These are phyloP conservation scores for Triticum monococcum DNA, from an alignment of 176 grass and related monocot species.

Conservation along the genomic window DNA sequence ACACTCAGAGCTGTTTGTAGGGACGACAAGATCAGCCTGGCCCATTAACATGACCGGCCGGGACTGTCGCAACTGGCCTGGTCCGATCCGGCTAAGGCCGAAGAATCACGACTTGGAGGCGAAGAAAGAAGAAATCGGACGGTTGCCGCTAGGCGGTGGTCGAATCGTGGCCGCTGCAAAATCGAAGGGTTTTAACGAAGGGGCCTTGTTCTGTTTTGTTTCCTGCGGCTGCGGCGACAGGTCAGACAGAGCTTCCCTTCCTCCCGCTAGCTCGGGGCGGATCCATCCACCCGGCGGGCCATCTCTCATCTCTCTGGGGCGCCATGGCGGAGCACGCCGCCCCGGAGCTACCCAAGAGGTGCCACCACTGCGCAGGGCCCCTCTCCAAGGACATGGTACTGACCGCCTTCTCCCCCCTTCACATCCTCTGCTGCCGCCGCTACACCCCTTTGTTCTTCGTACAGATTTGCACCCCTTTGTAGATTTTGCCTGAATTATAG, in stretches of 20 bases:
- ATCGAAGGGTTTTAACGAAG: constrained; percentile 15
- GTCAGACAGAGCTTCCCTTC: neutral
- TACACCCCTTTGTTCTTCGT: too few species aligned
- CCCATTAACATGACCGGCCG: neutral
- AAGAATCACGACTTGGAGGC: neutral
- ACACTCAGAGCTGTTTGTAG: too few species aligned
- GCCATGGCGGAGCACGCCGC: constrained; percentile 28
- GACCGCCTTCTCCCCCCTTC: neutral
- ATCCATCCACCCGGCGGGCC: neutral
- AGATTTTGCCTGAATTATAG: neutral
- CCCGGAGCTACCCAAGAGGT: constrained; percentile 36
- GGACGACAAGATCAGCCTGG: neutral
- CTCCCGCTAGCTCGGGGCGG: constrained; percentile 2
- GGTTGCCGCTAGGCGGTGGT: neutral
- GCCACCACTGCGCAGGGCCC: constrained; percentile 63
- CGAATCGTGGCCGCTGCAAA: constrained; percentile 7
- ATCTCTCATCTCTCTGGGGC: neutral
- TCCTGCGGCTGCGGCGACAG: constrained; percentile 1
- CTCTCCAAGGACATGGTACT: constrained; percentile 91
- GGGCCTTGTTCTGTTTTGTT: neutral
- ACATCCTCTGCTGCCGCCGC: neutral
- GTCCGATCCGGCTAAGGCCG: too few species aligned
- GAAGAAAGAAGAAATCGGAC: constrained; percentile 25
- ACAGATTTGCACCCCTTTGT: too few species aligned
- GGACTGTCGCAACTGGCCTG: neutral